These are phyloP conservation scores for Kodamaea restingae DNA, from an alignment of 805 yeast species.

Conservation along the genomic window DNA sequence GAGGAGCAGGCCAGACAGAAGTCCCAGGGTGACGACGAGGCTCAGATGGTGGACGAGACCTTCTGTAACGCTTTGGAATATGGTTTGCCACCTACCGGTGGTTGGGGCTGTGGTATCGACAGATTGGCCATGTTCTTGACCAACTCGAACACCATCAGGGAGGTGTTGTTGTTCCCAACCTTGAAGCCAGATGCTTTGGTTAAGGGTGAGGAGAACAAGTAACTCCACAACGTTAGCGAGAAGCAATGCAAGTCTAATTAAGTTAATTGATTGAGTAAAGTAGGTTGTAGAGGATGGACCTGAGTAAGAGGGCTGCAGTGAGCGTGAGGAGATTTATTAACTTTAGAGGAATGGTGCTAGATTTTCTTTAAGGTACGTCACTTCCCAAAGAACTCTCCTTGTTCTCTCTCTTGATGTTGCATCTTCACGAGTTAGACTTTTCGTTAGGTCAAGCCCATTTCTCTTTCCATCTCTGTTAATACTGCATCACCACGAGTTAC, in stretches of 20 bases:
- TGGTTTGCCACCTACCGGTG: slow-evolving; percentile 99
- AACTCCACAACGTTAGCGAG: neutral
- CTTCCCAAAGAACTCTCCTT: too few species aligned
- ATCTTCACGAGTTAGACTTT: too few species aligned
- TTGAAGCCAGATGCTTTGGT: slow-evolving; percentile 80
- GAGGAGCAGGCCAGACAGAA: slow-evolving; percentile 99
- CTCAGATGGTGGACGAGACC: slow-evolving; percentile 92
- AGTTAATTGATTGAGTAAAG: neutral
- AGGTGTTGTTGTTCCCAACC: slow-evolving; percentile 96
- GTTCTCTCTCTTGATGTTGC: too few species aligned
- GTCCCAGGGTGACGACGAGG: slow-evolving; percentile 99
- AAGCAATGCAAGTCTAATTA: neutral
- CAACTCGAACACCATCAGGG: slow-evolving; percentile 94
- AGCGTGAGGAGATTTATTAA: too few species aligned
- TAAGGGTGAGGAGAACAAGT: slow-evolving; percentile 31
- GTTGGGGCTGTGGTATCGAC: slow-evolving; percentile 99
- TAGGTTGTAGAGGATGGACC: too few species aligned
- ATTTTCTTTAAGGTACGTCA: too few species aligned
- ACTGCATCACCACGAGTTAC: too few species aligned
- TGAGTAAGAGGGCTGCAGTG: too few species aligned
- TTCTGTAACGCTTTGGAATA: slow-evolving; percentile 97
- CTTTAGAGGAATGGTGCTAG: too few species aligned
- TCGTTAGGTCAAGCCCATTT: too few species aligned
- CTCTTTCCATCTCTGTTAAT: too few species aligned
- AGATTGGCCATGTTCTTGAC: slow-evolving; percentile 98